A percentile compares a stretch with the other conserved stretches of the same genome.
Evolutionary conservation across 2,329 filamentous ascomycete genomes (phyloP).

Genomic region (Sphaerulina populicola): DNA sequence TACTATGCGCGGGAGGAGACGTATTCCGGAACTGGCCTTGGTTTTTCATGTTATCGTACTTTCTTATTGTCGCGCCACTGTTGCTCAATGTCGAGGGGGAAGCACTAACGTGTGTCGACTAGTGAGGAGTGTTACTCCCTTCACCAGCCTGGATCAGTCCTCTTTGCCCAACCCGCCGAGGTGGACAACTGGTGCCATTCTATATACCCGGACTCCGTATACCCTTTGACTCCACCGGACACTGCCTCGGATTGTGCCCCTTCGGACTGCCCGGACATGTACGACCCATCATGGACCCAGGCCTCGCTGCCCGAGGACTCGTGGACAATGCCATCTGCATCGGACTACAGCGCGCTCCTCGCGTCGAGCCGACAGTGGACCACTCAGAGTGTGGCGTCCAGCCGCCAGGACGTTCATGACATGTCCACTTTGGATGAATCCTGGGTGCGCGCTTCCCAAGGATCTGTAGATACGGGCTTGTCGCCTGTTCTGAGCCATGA

Average conservation of each 20-base stretch:
- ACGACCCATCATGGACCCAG: slow-evolving; percentile 22
- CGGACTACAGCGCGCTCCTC: slow-evolving; percentile 22
- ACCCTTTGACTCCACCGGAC: slow-evolving; percentile 29
- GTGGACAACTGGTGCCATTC: slow-evolving; percentile 29
- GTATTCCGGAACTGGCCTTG: not conserved
- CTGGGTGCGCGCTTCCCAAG: slow-evolving; percentile 22
- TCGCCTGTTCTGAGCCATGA: slow-evolving; percentile 32
- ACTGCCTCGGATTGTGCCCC: slow-evolving; percentile 26
- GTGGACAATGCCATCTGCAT: slow-evolving; percentile 22
- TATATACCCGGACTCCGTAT: slow-evolving; percentile 17
- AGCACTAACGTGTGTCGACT: slow-evolving; percentile 24
- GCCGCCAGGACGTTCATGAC: slow-evolving; percentile 22
- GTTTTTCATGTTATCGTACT: not conserved
- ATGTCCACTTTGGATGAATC: slow-evolving; percentile 17
- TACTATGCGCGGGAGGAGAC: no score
- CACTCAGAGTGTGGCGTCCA: slow-evolving; percentile 11
- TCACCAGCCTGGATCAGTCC: slow-evolving; percentile 24
- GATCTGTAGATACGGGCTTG: slow-evolving; percentile 30
- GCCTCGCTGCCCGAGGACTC: slow-evolving; percentile 24
- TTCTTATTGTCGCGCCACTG: not conserved
- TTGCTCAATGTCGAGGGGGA: not conserved
- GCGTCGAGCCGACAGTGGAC: slow-evolving; percentile 23
- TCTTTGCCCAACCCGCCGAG: slow-evolving; percentile 28
- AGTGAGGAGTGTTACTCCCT: slow-evolving; percentile 27
- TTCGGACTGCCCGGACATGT: slow-evolving; percentile 28